Conservation (phyloP, 2,329 filamentous ascomycete genomes). For the Chalara sp. region DNA sequence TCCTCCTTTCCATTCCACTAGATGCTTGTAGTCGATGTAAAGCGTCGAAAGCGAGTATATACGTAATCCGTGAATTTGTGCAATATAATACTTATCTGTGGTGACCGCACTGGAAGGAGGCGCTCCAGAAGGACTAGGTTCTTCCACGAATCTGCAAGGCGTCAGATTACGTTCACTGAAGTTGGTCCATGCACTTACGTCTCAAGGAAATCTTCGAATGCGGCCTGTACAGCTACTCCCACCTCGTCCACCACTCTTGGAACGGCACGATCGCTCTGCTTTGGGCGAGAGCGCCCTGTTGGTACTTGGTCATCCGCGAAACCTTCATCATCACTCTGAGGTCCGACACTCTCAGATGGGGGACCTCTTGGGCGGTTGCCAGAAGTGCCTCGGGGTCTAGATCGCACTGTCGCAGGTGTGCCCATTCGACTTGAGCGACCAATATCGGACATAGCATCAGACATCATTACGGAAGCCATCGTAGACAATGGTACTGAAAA, state of each 20-base stretch:
- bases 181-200: constrained; percentile 44
- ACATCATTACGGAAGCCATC: constrained; percentile 28
- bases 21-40: constrained; percentile 82
- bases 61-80: constrained; percentile 73
- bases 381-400: constrained; percentile 22
- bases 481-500: constrained; percentile 5
- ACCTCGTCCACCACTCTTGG: constrained; percentile 71
- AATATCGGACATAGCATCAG: constrained; percentile 23
- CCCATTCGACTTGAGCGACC: constrained; percentile 17
- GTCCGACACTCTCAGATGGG: constrained; percentile 55
- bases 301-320: constrained; percentile 61
- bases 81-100: constrained; percentile 78
- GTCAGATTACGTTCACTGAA: constrained; percentile 9
- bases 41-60: constrained; percentile 73
- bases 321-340: constrained; percentile 56
- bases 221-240: constrained; percentile 65
- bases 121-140: constrained; percentile 53
- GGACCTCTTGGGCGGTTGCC: constrained; percentile 33
- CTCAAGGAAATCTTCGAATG: constrained; percentile 77
- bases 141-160: constrained; percentile 54
- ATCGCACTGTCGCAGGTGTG: constrained; percentile 19
- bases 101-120: constrained; percentile 64
- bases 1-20: constrained; percentile 70
- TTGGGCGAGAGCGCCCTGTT: constrained; percentile 38
- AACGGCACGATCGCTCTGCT: constrained; percentile 43